A percentile compares a stretch with the other conserved stretches of the same genome.
Conservation (phyloP, 108 stramenopile species). For the Mayamaea pseudoterrestris region DNA sequence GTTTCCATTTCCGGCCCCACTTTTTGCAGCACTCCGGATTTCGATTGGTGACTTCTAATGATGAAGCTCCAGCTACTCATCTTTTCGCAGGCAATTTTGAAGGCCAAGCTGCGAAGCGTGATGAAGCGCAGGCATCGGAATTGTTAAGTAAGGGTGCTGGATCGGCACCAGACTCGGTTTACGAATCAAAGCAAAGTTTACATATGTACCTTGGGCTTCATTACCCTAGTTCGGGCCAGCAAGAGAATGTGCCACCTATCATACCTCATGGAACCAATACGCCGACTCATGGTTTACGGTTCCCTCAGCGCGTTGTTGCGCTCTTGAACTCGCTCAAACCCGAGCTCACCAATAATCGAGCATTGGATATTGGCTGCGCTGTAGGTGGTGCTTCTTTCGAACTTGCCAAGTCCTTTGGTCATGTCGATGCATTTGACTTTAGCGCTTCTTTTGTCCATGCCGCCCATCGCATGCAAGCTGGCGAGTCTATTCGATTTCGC, state of each 20-base stretch:
- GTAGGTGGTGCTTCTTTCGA: conserved; percentile 86
- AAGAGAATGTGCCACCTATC: conserved; percentile 43
- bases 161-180: conserved; percentile 39
- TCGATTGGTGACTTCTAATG: conserved; percentile 68
- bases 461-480: conserved; percentile 63
- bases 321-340: conserved; percentile 39
- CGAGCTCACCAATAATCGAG: conserved; percentile 29
- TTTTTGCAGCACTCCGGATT: conserved; percentile 92
- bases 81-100: conserved; percentile 61
- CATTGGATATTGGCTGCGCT: conserved; percentile 85
- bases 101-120: conserved; percentile 47
- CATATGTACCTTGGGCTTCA: conserved; percentile 75
- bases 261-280: conserved; percentile 39
- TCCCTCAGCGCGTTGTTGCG: conserved; percentile 60
- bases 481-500: conserved; percentile 45
- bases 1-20: conserved; percentile 92
- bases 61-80: conserved; percentile 65
- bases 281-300: conserved; percentile 47
- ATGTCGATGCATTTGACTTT: conserved; percentile 87
- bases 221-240: conserved; percentile 44
- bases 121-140: conserved; percentile 8
- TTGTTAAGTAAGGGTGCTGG: too few relatives aligned
- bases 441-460: conserved; percentile 68
- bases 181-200: conserved; percentile 58
- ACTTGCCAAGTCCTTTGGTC: conserved; percentile 71